phyloP scores from a whole-genome alignment of 192 early-diverging fungal genomes.

The Backusella morwellensis region DNA sequence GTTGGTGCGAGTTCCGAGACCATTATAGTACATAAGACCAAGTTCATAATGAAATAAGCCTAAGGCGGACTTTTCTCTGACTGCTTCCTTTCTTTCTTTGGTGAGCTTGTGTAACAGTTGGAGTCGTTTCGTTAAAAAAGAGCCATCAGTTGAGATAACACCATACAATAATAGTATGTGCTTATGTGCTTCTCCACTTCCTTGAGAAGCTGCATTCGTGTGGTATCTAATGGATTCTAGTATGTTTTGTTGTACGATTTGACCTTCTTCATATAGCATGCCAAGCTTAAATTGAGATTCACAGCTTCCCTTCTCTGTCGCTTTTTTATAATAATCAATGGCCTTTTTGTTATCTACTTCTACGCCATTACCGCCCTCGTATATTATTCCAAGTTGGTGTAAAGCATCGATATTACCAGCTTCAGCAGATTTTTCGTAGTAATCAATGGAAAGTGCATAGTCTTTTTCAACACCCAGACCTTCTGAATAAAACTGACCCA shows the following conservation, averaged over 20 bases:
- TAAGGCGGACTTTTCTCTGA: no score
- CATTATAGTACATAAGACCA: no score
- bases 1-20: no score
- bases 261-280: not conserved
- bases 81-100: no score
- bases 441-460: not conserved
- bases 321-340: not conserved
- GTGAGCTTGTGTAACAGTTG: no score
- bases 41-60: no score
- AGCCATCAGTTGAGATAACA: no score
- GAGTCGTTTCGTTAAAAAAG: no score
- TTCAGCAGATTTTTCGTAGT: not conserved
- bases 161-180: no score
- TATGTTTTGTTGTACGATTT: not conserved
- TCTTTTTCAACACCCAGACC: not conserved
- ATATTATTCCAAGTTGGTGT: not conserved
- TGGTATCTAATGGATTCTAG: not conserved
- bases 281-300: not conserved
- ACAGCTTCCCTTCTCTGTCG: not conserved
- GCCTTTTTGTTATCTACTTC: not conserved
- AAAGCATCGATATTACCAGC: not conserved
- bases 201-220: not conserved
- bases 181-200: not conserved
- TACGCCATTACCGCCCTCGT: not conserved
- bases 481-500: not conserved